Evolutionary conservation across 78 protist genomes (phyloP).

Genomic region (Chrysochromulina parva): DNA sequence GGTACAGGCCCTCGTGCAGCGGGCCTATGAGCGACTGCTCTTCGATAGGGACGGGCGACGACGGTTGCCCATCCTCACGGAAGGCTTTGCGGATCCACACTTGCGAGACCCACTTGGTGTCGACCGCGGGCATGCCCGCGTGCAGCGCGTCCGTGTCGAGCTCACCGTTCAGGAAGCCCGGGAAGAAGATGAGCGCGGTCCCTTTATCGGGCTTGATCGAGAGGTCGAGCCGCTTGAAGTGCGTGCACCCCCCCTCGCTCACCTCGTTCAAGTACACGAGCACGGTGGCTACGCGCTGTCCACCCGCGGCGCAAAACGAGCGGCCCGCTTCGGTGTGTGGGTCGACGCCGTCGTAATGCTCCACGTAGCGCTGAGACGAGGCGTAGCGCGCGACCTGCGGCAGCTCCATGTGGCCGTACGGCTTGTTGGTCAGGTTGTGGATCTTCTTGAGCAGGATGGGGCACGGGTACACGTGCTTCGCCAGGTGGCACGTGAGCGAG

Average conservation of each 20-base stretch:
- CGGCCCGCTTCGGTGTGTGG: slow-evolving; percentile 20
- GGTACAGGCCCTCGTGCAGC: slow-evolving; percentile 19
- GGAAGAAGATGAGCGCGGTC: neutral
- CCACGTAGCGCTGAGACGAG: neutral
- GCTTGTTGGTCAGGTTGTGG: neutral
- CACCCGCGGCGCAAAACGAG: neutral
- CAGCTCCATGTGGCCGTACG: neutral
- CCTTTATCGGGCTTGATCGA: neutral
- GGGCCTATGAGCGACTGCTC: slow-evolving; percentile 1
- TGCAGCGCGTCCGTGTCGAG: neutral
- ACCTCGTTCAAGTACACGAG: too few relatives aligned
- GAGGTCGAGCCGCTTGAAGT: too few relatives aligned
- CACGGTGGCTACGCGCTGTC: neutral
- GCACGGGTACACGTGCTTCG: neutral
- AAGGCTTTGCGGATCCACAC: neutral
- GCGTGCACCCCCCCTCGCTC: too few relatives aligned
- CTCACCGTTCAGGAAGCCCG: slow-evolving; percentile 4
- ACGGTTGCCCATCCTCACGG: neutral
- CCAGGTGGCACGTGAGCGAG: neutral
- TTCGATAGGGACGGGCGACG: neutral
- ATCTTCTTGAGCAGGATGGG: neutral
- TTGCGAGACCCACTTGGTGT: slow-evolving; percentile 17
- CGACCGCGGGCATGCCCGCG: neutral
- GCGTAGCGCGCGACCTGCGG: neutral
- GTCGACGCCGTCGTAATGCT: slow-evolving; percentile 26